Evolutionary conservation across 495 filamentous ascomycete species (phyloP), one percentile per base, ranked within the genome.

Genomic region (Aspergillus bertholletiae): DNA sequence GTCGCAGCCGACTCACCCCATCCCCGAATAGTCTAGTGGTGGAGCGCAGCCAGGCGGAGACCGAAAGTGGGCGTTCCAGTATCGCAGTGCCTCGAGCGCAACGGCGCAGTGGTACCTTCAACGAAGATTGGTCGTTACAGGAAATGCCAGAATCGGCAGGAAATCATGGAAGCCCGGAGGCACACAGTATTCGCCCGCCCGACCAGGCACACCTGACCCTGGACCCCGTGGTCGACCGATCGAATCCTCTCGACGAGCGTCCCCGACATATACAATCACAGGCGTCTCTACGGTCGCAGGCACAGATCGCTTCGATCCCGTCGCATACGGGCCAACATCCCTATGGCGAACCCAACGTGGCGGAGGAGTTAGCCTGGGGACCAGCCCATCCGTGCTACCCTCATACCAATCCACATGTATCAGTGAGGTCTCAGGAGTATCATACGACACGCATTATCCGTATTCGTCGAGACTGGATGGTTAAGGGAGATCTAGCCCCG

Each of bases 351-450:
- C 54, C 64, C 7, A 74, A 74, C 26, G 65, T 73, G 23, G 70
- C 72, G 13, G 76, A 80, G 34, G 80, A 84, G 34, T 70, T 80
- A 50, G 72, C 80, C 20, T 97, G 92, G 92, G 90, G 90, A 2
- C 90, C 91, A 20, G 84, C 85, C 20, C 92, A 97, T 63, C 92
- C 92, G 6, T 96, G 92, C 68, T 96, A 84, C 65, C 92, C 92
- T 39, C 94, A 99, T 69, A 77, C 87, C 50, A 99, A 99, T 67
- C 90, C 92, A 0, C 90, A 96, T 67, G 89, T 97, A 17, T 89
- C 92, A 1, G 64, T 88, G 18, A 77, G 83, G 43, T 93, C 89
- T 2, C 75, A 82, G 7, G 83, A 96, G 57, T 88, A 86, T 61
- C 69, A 77, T 40, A 83, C 74, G 7, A 99, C 94, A 15, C 85